Conservation (phyloP, 306 rosid genomes). For the Alnus glutinosa region DNA sequence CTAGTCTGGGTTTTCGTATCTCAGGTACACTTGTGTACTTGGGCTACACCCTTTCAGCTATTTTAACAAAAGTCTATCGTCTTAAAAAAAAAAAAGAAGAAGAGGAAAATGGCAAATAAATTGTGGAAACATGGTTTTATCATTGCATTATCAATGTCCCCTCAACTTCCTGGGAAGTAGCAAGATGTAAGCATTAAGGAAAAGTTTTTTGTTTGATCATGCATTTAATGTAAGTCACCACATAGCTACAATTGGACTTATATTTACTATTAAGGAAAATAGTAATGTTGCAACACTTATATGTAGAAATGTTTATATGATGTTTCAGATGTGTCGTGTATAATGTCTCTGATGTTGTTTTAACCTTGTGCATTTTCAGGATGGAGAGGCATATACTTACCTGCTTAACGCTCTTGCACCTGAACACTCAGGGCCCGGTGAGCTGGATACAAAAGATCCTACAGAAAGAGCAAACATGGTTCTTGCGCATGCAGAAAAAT, state of each 20-base stretch:
- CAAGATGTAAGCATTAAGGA: neutral
- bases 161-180: neutral
- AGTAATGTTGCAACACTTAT: neutral
- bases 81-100: neutral
- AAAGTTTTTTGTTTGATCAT: conserved; percentile 2
- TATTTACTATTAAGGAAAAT: neutral
- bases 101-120: neutral
- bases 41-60: neutral
- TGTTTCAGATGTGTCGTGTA: conserved; percentile 17
- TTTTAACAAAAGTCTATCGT: neutral
- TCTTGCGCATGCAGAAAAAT: conserved; percentile 93
- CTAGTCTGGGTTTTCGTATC: neutral
- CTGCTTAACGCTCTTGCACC: conserved; percentile 97
- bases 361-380: conserved; percentile 53
- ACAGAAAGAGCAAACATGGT: conserved; percentile 82
- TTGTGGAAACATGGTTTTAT: neutral
- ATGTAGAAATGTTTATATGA: conserved; percentile 4
- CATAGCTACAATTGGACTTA: neutral
- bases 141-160: neutral
- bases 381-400: conserved; percentile 93
- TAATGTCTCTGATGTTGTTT: conserved; percentile 12
- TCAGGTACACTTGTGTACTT: neutral
- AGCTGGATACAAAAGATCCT: conserved; percentile 65
- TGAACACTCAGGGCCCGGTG: conserved; percentile 70
- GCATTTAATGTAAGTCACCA: neutral